phyloP scores from a whole-genome alignment of 1,284 basidiomycete species.

The Ceratobasidium sp. region DNA sequence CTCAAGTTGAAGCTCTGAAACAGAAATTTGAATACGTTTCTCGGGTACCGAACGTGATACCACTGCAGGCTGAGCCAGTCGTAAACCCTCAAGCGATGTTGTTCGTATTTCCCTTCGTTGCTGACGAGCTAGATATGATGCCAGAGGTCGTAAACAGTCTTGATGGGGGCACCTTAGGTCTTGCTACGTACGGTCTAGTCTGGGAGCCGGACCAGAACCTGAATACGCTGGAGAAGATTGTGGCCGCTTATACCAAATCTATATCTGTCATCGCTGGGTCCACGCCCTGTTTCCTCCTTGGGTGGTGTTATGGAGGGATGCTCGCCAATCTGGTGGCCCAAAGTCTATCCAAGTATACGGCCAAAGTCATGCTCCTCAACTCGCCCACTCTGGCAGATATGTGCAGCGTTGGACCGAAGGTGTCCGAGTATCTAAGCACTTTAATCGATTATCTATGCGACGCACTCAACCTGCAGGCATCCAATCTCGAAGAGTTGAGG shows the following conservation, averaged over 20 bases:
- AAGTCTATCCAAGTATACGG: neutral
- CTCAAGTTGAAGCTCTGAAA: conserved; percentile 10
- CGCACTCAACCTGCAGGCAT: neutral
- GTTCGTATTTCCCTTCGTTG: conserved; percentile 14
- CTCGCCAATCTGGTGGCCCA: neutral
- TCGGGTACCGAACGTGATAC: neutral
- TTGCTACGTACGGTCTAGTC: neutral
- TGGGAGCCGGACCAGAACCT: neutral
- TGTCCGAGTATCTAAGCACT: neutral
- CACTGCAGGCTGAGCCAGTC: neutral
- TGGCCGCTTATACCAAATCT: conserved; percentile 2
- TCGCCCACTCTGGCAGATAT: neutral
- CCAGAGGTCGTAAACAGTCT: neutral
- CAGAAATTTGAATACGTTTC: neutral
- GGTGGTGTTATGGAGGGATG: conserved; percentile 12
- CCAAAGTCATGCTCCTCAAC: neutral
- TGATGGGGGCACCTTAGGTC: neutral
- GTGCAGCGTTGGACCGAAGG: neutral
- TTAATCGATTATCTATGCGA: conserved; percentile 5
- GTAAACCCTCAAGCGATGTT: conserved; percentile 3
- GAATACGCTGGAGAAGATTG: conserved; percentile 15
- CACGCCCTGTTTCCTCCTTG: conserved; percentile 1
- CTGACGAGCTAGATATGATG: conserved; percentile 16
- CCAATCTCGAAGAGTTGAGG: no score
- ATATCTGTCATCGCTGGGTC: conserved; percentile 2